A percentile compares a stretch with the other conserved stretches of the same genome.
Evolutionary conservation across 495 filamentous ascomycete genomes (phyloP).

Genomic region (Tuber calosporum): DNA sequence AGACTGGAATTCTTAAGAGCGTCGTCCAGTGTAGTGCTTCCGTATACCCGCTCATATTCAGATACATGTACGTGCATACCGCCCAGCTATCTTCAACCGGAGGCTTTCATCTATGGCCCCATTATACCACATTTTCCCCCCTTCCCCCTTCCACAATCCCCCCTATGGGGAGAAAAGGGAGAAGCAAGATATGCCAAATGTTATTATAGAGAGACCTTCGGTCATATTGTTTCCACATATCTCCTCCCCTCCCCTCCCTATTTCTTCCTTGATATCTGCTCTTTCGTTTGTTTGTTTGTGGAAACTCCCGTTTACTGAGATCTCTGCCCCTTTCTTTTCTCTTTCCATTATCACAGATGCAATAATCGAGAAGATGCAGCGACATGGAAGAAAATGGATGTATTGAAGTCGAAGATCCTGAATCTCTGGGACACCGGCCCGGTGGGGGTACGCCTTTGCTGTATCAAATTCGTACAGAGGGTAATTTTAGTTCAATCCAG

Average conservation of each 20-base stretch:
- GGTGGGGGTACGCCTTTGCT: conserved; percentile 74
- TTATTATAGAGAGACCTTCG: neutral
- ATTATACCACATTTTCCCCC: conserved; percentile 7
- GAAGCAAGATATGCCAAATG: conserved; percentile 4
- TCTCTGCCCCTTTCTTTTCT: conserved; percentile 31
- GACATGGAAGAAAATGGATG: conserved; percentile 78
- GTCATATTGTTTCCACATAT: neutral
- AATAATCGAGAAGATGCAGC: conserved; percentile 68
- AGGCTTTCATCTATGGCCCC: neutral
- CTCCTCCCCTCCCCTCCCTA: neutral
- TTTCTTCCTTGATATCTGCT: conserved; percentile 1
- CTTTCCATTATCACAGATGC: conserved; percentile 53
- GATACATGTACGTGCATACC: conserved; percentile 72
- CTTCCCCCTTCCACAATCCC: conserved; percentile 11
- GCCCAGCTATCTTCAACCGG: conserved; percentile 17
- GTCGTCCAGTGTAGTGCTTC: conserved; percentile 78
- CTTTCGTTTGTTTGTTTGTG: conserved; percentile 27
- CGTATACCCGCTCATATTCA: conserved; percentile 83
- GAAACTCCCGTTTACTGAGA: conserved; percentile 40
- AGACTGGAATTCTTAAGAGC: conserved; percentile 68
- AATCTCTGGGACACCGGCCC: conserved; percentile 78
- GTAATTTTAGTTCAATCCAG: conserved; percentile 88
- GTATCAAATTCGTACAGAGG: conserved; percentile 91
- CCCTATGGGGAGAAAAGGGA: conserved; percentile 4
- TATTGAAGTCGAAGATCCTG: conserved; percentile 82